These are phyloP conservation scores for Penicillium longicatenatum DNA, from an alignment of 495 filamentous ascomycete genomes.

Conservation along the genomic window DNA sequence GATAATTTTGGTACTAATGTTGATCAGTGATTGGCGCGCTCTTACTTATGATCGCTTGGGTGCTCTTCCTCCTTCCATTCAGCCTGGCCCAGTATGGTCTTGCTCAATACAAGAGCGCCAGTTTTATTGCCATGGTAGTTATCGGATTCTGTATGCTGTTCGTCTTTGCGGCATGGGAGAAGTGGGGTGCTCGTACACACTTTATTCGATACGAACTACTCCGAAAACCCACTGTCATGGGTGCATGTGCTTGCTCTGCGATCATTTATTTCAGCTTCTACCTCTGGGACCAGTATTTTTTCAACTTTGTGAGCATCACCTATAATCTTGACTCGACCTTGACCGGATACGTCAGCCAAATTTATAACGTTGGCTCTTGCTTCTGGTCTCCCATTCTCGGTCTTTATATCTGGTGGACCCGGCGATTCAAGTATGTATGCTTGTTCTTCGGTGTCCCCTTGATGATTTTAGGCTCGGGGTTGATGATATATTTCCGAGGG, in stretches of 20 bases:
- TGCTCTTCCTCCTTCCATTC: constrained; percentile 67
- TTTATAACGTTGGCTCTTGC: constrained; percentile 71
- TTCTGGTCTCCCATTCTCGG: constrained; percentile 63
- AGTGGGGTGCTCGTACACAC: constrained; percentile 53
- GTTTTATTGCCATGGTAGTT: constrained; percentile 58
- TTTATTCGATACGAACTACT: constrained; percentile 66
- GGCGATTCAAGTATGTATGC: constrained; percentile 58
- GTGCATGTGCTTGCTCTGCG: constrained; percentile 58
- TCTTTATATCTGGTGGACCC: constrained; percentile 55
- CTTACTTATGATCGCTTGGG: constrained; percentile 58
- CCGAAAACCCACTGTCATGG: constrained; percentile 63
- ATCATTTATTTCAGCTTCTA: constrained; percentile 63
- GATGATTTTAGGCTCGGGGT: constrained; percentile 63
- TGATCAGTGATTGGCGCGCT: constrained; percentile 55
- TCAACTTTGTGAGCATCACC: constrained; percentile 73
- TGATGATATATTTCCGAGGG: constrained; percentile 72
- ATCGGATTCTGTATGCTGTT: constrained; percentile 57
- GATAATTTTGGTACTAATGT: constrained; percentile 2
- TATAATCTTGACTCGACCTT: constrained; percentile 57
- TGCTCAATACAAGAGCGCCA: constrained; percentile 50
- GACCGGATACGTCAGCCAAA: constrained; percentile 65
- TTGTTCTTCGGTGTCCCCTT: constrained; percentile 65
- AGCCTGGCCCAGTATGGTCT: constrained; percentile 50
- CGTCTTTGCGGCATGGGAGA: constrained; percentile 62
- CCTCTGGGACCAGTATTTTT: constrained; percentile 69